These are phyloP conservation scores for Ustilago lituana DNA, from an alignment of 1,284 basidiomycete species.

Conservation along the genomic window DNA sequence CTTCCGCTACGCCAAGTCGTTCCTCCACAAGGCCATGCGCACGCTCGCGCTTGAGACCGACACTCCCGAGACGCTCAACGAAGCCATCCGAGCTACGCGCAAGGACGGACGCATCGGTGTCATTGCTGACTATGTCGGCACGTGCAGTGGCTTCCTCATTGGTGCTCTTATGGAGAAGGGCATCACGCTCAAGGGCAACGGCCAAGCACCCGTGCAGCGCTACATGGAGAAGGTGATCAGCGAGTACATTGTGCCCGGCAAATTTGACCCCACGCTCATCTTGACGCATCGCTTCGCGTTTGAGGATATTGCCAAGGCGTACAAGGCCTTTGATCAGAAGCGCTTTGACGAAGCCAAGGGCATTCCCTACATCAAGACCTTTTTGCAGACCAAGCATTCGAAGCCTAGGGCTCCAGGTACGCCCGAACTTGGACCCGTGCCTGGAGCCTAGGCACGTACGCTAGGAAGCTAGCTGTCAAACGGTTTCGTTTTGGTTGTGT, in stretches of 20 bases:
- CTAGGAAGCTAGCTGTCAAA: too few species aligned
- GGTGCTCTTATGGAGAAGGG: constrained; percentile 81
- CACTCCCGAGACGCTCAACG: constrained; percentile 76
- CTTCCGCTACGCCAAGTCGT: constrained; percentile 55
- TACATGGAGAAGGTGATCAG: constrained; percentile 75
- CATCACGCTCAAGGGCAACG: constrained; percentile 49
- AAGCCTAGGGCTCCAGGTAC: constrained; percentile 41
- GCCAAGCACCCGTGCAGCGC: constrained; percentile 75
- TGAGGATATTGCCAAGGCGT: constrained; percentile 56
- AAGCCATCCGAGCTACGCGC: constrained; percentile 74
- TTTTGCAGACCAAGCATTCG: constrained; percentile 59
- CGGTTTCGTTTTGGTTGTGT: too few species aligned
- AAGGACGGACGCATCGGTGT: constrained; percentile 68
- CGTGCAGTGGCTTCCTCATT: constrained; percentile 75
- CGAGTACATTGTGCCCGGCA: constrained; percentile 72
- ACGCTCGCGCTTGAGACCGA: constrained; percentile 80
- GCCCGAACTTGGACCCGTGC: constrained; percentile 39
- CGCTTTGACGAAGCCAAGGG: constrained; percentile 36
- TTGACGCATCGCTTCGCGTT: constrained; percentile 66
- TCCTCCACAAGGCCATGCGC: constrained; percentile 76
- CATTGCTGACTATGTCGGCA: constrained; percentile 45
- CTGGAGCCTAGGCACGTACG: constrained; percentile 10
- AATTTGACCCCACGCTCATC: constrained; percentile 77
- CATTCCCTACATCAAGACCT: constrained; percentile 51
- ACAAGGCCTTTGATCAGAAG: constrained; percentile 50